Evolutionary conservation across 352 stramenopile species (phyloP), one percentile per base, ranked within the genome.

Genomic region (Thraustotheca clavata): DNA sequence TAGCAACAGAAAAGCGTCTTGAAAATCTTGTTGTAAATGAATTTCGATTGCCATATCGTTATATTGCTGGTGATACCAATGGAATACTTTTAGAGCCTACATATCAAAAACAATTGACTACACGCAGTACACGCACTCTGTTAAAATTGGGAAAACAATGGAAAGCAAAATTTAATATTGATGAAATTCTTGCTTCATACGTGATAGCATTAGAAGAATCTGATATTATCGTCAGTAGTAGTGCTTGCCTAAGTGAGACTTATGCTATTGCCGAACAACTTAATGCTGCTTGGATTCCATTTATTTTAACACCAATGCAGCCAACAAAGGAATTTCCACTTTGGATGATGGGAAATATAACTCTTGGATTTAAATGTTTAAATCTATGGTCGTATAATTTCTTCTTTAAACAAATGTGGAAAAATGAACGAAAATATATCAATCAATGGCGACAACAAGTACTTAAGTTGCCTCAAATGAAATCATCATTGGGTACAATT

Each of bases 1-100:
- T 65, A 22, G 57, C 38, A 26, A 26, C 57, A 14, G 57, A 65
- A 14, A 12, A 49, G n/a, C 57, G 57, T 8, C 57, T 65, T 12
- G n/a, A 55, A 27, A 20, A 18, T 9, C 38, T 65, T 31, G 39
- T 65, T n/a, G 39, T n/a, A 20, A 22, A 52, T 46, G 57, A 65
- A 32, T 65, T 65, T 24, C 20, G 27, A 32, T 27, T 65, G 24
- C 35, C 57, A 11, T 54, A 47, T 20, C 18, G 22, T 9, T 9
- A 12, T 18, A 50, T 65, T 20, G 57, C 18, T 14, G 57, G 57
- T 4, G 57, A 65, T 29, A 47, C 47, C 31, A 54, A 26, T 26
- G 38, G 33, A 4, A 12, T 20, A 4, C 31, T 65, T 5, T 54
- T 54, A 29, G 35, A 65, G 20, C 35, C 18, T 31, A 43, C 38